Evolutionary conservation across 202 grass and related monocot species (phyloP).

Genomic region (Sporobolus alterniflorus): DNA sequence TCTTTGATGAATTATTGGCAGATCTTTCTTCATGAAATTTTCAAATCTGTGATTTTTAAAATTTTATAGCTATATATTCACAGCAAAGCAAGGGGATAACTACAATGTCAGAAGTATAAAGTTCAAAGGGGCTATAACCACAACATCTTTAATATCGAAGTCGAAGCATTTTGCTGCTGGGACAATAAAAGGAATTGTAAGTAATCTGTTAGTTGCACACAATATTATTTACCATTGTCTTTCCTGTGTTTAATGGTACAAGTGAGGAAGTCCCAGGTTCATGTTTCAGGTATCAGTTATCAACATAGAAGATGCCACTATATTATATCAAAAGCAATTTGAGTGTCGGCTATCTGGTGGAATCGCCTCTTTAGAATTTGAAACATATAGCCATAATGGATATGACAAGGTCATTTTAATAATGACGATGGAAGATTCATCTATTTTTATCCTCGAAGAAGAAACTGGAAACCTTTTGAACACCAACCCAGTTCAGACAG

Average conservation of each 20-base stretch:
- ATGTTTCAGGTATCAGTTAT: slow-evolving; percentile 82
- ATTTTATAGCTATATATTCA: slow-evolving; percentile 16
- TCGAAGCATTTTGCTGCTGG: slow-evolving; percentile 81
- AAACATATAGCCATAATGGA: slow-evolving; percentile 69
- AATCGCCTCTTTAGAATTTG: slow-evolving; percentile 85
- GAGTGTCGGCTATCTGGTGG: slow-evolving; percentile 77
- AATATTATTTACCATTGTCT: neutral
- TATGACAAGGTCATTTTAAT: slow-evolving; percentile 78
- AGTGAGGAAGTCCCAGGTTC: slow-evolving; percentile 1
- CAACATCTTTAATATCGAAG: slow-evolving; percentile 57
- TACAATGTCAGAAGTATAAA: slow-evolving; percentile 67
- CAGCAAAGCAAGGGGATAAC: slow-evolving; percentile 80
- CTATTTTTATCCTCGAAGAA: slow-evolving; percentile 76
- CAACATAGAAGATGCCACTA: slow-evolving; percentile 67
- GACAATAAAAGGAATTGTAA: slow-evolving; percentile 93
- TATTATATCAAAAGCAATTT: slow-evolving; percentile 95
- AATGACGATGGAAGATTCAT: slow-evolving; percentile 84
- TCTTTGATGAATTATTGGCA: neutral
- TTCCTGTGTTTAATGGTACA: neutral
- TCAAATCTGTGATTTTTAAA: neutral
- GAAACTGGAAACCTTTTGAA: slow-evolving; percentile 80
- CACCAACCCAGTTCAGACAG: slow-evolving; percentile 66
- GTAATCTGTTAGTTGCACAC: slow-evolving; percentile 29
- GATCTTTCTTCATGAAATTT: neutral
- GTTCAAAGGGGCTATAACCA: slow-evolving; percentile 76